Evolutionary conservation across 176 grass and related monocot species (phyloP).

Genomic region (Thinopyrum elongatum): DNA sequence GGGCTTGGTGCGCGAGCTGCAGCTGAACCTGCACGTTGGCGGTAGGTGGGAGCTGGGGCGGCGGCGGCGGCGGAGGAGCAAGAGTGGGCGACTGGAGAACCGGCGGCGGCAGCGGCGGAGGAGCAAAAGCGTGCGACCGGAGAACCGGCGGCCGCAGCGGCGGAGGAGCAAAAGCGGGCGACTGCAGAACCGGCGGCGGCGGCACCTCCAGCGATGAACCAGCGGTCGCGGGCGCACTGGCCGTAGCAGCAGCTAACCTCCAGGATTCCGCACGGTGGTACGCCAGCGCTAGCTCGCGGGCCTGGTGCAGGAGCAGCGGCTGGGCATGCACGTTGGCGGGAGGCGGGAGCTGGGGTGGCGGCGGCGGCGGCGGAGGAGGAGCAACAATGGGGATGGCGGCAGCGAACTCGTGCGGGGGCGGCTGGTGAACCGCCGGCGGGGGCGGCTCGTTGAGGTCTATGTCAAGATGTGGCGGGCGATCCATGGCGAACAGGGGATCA

Average conservation of each 20-base stretch:
- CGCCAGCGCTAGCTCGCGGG: slow-evolving; percentile 38
- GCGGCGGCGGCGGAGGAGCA: neutral
- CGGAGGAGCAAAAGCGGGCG: neutral
- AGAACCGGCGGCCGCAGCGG: neutral
- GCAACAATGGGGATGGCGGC: neutral
- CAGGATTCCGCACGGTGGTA: slow-evolving; percentile 17
- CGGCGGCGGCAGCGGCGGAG: neutral
- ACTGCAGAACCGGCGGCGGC: neutral
- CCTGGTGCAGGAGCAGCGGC: slow-evolving; percentile 35
- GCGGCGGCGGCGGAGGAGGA: neutral
- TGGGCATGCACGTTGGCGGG: neutral
- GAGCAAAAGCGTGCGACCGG: neutral
- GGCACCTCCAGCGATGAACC: neutral
- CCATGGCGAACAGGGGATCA: slow-evolving; percentile 36
- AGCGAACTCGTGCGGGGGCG: neutral
- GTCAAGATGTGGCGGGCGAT: slow-evolving; percentile 54
- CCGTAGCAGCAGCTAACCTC: too few relatives aligned
- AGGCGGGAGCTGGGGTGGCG: neutral
- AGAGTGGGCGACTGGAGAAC: neutral
- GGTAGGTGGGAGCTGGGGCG: neutral
- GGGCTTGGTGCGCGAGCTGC: slow-evolving; percentile 42
- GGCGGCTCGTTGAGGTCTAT: slow-evolving; percentile 95
- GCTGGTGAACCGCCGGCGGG: too few relatives aligned
- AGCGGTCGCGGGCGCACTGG: neutral
- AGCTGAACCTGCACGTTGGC: neutral